These are phyloP conservation scores for Chaetomium tenue DNA, from an alignment of 495 filamentous ascomycete species.

Conservation along the genomic window DNA sequence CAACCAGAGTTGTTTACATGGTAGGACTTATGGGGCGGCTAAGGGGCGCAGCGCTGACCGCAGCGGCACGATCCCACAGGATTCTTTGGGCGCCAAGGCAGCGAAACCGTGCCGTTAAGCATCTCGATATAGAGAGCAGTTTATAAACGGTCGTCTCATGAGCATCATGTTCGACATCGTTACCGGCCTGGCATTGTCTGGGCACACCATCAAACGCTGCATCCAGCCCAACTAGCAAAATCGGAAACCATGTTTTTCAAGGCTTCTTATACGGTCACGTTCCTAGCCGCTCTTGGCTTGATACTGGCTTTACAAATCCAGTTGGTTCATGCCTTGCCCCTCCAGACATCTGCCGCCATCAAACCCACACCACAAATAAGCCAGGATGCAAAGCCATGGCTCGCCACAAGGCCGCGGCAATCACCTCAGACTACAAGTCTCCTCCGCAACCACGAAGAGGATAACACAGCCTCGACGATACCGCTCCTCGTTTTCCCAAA, in stretches of 20 bases:
- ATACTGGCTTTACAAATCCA: not conserved
- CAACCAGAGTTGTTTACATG: not conserved
- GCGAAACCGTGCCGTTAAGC: too few relatives aligned
- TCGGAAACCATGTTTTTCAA: not conserved
- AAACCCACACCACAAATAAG: not conserved
- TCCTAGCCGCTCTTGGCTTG: not conserved
- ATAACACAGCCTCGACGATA: not conserved
- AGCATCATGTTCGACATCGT: not conserved
- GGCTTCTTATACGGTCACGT: not conserved
- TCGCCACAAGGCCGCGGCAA: not conserved
- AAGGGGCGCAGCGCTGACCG: not conserved
- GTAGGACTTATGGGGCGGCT: not conserved
- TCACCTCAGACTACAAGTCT: not conserved
- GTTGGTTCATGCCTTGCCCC: not conserved
- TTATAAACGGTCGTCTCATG: not conserved
- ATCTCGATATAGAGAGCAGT: not conserved
- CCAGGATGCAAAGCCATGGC: not conserved
- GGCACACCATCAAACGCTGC: not conserved
- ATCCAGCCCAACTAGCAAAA: not conserved
- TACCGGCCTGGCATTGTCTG: too few relatives aligned
- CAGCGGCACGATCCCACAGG: slow-evolving; percentile 1
- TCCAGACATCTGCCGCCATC: not conserved
- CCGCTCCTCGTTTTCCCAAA: not conserved
- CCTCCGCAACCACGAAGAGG: not conserved
- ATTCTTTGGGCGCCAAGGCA: not conserved